These are phyloP conservation scores for Pseudogymnoascus sp. DNA, from an alignment of 2,329 filamentous ascomycete species.

Conservation along the genomic window DNA sequence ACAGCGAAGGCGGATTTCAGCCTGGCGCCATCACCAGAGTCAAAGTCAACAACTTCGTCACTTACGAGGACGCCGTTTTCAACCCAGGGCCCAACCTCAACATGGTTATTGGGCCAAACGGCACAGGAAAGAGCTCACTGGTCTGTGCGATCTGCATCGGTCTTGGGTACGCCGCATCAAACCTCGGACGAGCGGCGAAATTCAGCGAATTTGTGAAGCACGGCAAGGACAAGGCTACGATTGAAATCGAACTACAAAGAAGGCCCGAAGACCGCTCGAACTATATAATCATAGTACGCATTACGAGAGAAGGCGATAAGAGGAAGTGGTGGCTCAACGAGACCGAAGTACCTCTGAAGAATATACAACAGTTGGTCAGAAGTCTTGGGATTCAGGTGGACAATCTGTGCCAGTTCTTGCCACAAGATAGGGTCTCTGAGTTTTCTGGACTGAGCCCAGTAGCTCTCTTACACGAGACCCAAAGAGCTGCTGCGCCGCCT, in stretches of 20 bases:
- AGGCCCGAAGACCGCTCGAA: conserved; percentile 54
- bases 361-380: conserved; percentile 59
- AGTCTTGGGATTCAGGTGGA: conserved; percentile 87
- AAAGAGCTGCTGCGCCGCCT: conserved; percentile 76
- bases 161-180: conserved; percentile 72
- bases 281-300: conserved; percentile 64
- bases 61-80: conserved; percentile 88
- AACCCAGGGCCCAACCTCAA: conserved; percentile 86
- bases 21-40: conserved; percentile 86
- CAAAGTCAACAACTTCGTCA: conserved; percentile 82
- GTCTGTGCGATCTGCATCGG: conserved; percentile 95
- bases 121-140: conserved; percentile 93
- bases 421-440: conserved; percentile 90
- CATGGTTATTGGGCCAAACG: conserved; percentile 98
- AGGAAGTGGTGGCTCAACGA: conserved; percentile 73
- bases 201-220: conserved; percentile 91
- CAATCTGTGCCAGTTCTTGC: conserved; percentile 94
- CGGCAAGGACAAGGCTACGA: conserved; percentile 64
- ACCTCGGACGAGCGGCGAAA: conserved; percentile 78
- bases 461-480: conserved; percentile 75
- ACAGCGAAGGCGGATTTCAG: conserved; percentile 19
- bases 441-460: conserved; percentile 79
- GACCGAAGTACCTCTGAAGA: conserved; percentile 51
- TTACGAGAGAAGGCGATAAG: conserved; percentile 75
- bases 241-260: conserved; percentile 84